A percentile compares a stretch with the other conserved stretches of the same genome.
Conservation (phyloP, 768 basidiomycete genomes). For the Daedalea quercina region DNA sequence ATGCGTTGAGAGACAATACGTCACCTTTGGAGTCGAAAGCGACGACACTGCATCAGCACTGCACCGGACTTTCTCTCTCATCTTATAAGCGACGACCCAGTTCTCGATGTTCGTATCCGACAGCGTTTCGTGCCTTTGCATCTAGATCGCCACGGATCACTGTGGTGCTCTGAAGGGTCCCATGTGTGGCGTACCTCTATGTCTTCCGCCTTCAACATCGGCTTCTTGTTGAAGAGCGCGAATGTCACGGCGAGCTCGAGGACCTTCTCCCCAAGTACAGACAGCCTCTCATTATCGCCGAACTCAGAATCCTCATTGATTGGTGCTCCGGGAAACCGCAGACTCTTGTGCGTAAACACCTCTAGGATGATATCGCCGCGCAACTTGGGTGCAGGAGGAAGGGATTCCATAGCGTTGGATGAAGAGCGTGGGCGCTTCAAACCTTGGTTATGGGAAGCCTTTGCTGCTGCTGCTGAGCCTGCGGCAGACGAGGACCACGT, state of each 20-base stretch:
- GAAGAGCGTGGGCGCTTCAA: constrained; percentile 33
- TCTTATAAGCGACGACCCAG: constrained; percentile 47
- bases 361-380: constrained; percentile 52
- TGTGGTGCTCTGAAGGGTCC: constrained; percentile 33
- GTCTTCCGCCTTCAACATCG: constrained; percentile 36
- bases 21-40: constrained; percentile 33
- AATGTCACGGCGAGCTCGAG: constrained; percentile 47
- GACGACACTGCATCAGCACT: constrained; percentile 30
- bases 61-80: constrained; percentile 49
- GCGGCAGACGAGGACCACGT: constrained; percentile 17
- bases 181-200: constrained; percentile 34
- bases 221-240: constrained; percentile 35
- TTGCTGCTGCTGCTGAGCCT: constrained; percentile 12
- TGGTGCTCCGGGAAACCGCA: constrained; percentile 31
- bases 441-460: constrained; percentile 12
- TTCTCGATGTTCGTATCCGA: constrained; percentile 32
- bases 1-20: constrained; percentile 1
- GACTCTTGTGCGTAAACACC: constrained; percentile 64
- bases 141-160: constrained; percentile 12
- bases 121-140: constrained; percentile 24
- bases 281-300: constrained; percentile 55
- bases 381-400: constrained; percentile 43
- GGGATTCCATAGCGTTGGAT: constrained; percentile 14
- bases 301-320: constrained; percentile 32
- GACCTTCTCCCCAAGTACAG: constrained; percentile 46